Percentiles rank a stretch among this genome's conserved stretches.
These are phyloP conservation scores for Trichoderma harzianum DNA, from an alignment of 2,329 filamentous ascomycete species.

Conservation along the genomic window DNA sequence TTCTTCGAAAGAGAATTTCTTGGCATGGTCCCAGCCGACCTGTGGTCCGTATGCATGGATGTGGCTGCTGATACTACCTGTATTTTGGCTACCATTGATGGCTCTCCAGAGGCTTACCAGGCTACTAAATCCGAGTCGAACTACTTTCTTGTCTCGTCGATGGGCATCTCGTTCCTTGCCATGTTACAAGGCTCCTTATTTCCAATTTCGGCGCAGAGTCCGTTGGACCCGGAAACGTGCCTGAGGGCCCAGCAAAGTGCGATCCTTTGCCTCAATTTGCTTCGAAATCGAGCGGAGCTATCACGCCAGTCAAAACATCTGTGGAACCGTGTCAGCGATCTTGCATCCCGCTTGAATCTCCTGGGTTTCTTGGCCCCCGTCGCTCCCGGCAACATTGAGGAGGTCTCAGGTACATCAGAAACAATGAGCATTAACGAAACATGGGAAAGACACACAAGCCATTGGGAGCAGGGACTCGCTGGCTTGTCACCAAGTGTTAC, in stretches of 20 bases:
- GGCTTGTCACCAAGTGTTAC: not conserved
- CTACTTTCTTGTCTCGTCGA: not conserved
- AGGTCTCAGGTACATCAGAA: not conserved
- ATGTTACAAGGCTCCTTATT: not conserved
- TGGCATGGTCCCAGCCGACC: not conserved
- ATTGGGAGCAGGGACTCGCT: not conserved
- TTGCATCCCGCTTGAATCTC: not conserved
- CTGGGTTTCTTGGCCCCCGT: not conserved
- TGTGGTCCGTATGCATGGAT: not conserved
- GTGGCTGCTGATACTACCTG: not conserved
- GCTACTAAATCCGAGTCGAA: not conserved
- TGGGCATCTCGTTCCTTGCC: not conserved
- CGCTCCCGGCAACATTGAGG: not conserved
- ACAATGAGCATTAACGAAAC: not conserved
- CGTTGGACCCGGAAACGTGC: not conserved
- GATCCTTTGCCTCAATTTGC: not conserved
- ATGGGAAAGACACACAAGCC: not conserved
- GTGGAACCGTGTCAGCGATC: not conserved
- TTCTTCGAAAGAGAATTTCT: not conserved
- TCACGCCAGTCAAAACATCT: not conserved
- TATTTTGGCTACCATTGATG: not conserved
- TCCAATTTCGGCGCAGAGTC: not conserved
- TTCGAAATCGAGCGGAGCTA: not conserved
- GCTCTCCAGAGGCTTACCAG: not conserved
- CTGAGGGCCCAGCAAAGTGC: not conserved